These are phyloP conservation scores for Debaryomycetaceae sp. DNA, from an alignment of 1,139 yeast genomes.

Conservation along the genomic window DNA sequence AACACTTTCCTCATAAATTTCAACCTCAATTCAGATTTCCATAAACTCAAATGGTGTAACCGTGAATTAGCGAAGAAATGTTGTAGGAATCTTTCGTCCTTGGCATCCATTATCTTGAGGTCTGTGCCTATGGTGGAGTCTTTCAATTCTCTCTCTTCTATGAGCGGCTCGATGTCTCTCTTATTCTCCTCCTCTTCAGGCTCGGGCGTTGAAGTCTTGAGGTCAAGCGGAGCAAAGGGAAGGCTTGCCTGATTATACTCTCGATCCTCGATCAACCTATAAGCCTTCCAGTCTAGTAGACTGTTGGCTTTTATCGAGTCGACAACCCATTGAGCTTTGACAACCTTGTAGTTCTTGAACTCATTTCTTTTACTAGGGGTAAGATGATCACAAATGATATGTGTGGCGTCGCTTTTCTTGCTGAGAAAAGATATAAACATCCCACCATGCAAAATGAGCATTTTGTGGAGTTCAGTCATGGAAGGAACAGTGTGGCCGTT, in stretches of 20 bases:
- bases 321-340: conserved; percentile 76
- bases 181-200: conserved; percentile 3
- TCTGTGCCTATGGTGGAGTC: neutral
- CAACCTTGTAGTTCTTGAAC: conserved; percentile 68
- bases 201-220: conserved; percentile 5
- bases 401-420: conserved; percentile 75
- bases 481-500: conserved; percentile 88
- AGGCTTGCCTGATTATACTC: conserved; percentile 50
- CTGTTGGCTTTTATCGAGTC: conserved; percentile 52
- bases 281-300: conserved; percentile 67
- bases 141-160: neutral
- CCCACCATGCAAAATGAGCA: conserved; percentile 80
- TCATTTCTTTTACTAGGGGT: conserved; percentile 73
- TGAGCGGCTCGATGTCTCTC: neutral
- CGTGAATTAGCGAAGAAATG: conserved; percentile 78
- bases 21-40: conserved; percentile 76
- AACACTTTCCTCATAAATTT: conserved; percentile 50
- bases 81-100: conserved; percentile 69
- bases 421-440: conserved; percentile 63
- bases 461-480: conserved; percentile 62
- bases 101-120: conserved; percentile 47
- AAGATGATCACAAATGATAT: conserved; percentile 73
- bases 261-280: conserved; percentile 48
- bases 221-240: conserved; percentile 11
- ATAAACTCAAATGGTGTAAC: conserved; percentile 79